Evolutionary conservation across 495 filamentous ascomycete genomes (phyloP), one percentile per base, ranked within the genome.

Genomic region (Chaetomium fimeti): DNA sequence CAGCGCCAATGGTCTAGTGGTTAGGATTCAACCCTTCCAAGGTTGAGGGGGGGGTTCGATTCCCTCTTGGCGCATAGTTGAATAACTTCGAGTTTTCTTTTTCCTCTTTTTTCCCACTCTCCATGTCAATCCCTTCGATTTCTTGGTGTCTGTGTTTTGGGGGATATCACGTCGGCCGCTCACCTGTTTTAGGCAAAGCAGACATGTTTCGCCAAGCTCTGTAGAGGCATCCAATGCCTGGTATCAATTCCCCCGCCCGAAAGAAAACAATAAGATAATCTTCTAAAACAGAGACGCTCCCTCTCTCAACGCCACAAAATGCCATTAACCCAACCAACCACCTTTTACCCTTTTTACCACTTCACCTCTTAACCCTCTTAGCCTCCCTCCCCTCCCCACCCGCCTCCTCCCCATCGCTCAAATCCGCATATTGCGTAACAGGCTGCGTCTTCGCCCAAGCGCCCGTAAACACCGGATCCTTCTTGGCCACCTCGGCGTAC

Each of bases 371-470:
- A 0, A 81, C 71, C 68, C 79, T 89, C 77, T 93, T 92, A 81
- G 85, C 89, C 8, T 89, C 83, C 1, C 79, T 83, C 57, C 91
- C 89, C 45, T 82, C 49, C 8, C 11, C 36, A 0, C 78, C 83
- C 52, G 91, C 89, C 36, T 81, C 89, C 65, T 97, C 93, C 22
- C 92, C 93, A 71, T 96, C 93, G 75, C 92, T 96, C n/a, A 94
- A 61, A 25, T 97, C 91, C 11, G 91, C 89, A 79, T 94, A 98
- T 47, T 97, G 89, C 29, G 94, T 90, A 60, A 90, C 90, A 4
- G 94, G 94, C 79, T 98, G 94, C 25, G 93, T 98, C 63, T 88
- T 82, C 71, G 89, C 88, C 89, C 93, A 98, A 13, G 93, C 94
- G 66, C 87, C 88, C 27, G 94, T 98, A 73, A 98, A 98, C 66